phyloP scores from a whole-genome alignment of 805 yeast genomes.

The Myxozyma neotropica region DNA sequence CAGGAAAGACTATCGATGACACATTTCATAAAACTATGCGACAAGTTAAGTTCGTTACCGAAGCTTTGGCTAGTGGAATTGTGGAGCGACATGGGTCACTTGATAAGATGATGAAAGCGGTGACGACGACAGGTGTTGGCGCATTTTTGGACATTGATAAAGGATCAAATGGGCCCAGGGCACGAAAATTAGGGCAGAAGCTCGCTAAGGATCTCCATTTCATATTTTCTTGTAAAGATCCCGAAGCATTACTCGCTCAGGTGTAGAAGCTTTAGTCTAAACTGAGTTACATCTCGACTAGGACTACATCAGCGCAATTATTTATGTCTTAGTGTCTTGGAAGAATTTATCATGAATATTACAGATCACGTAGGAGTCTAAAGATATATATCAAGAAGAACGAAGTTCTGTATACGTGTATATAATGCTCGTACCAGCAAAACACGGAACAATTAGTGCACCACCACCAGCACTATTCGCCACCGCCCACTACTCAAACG shows the following conservation, averaged over 20 bases:
- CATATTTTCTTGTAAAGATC: conserved; percentile 22
- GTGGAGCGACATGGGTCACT: conserved; percentile 15
- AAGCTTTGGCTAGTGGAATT: conserved; percentile 16
- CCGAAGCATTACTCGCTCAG: conserved; percentile 21
- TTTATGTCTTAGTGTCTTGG: too few species aligned
- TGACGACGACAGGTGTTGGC: conserved; percentile 2
- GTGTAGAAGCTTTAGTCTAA: too few species aligned
- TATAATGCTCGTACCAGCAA: neutral
- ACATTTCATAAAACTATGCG: conserved; percentile 21
- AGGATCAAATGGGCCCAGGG: neutral
- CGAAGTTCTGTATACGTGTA: neutral
- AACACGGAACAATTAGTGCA: too few species aligned
- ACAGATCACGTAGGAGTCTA: too few species aligned
- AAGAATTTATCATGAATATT: too few species aligned
- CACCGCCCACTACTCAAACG: too few species aligned
- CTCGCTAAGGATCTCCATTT: conserved; percentile 19
- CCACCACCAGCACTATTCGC: too few species aligned
- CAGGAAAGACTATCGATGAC: conserved; percentile 19
- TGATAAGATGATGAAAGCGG: conserved; percentile 20
- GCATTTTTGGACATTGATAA: conserved; percentile 13
- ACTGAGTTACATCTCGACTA: too few species aligned
- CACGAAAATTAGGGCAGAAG: conserved; percentile 16
- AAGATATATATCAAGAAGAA: too few species aligned
- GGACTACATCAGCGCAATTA: too few species aligned
- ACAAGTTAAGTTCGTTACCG: conserved; percentile 26